Evolutionary conservation across 2,329 filamentous ascomycete species (phyloP).

Genomic region (Alternaria atra): DNA sequence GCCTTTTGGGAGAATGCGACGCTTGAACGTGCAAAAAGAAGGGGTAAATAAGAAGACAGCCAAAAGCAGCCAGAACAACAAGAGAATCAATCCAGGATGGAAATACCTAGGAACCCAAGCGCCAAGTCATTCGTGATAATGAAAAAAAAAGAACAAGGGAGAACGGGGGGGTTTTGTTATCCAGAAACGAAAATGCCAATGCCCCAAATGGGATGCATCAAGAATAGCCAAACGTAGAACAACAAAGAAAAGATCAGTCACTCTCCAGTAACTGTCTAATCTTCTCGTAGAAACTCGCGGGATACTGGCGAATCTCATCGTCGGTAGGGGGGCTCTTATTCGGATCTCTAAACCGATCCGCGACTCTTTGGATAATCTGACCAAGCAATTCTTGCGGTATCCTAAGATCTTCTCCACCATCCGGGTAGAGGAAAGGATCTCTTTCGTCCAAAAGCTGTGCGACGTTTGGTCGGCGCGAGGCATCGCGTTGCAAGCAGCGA

Average conservation of each 20-base stretch:
- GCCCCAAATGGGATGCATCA: not conserved
- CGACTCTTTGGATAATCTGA: conserved; percentile 67
- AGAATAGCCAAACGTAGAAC: not conserved
- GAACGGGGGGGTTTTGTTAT: not conserved
- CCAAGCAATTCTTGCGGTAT: conserved; percentile 64
- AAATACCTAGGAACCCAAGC: not conserved
- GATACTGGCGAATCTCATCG: conserved; percentile 61
- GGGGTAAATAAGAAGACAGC: not conserved
- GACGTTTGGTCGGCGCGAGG: conserved; percentile 64
- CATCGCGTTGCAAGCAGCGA: conserved; percentile 67
- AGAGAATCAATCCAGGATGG: not conserved
- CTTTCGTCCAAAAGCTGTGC: conserved; percentile 63
- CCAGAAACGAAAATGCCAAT: not conserved
- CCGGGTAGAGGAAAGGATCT: conserved; percentile 68
- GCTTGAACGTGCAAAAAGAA: conserved; percentile 10
- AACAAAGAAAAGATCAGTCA: conserved; percentile 14
- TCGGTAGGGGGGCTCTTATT: conserved; percentile 63
- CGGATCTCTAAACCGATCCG: conserved; percentile 65
- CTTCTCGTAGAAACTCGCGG: conserved; percentile 58
- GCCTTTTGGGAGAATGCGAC: not conserved
- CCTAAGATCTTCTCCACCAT: conserved; percentile 61
- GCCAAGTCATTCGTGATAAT: conserved; percentile 13
- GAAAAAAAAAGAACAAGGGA: not conserved
- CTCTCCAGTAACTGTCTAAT: conserved; percentile 54
- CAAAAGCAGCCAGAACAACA: not conserved